These are phyloP conservation scores for Claviceps cyperi DNA, from an alignment of 2,329 filamentous ascomycete species.

Conservation along the genomic window DNA sequence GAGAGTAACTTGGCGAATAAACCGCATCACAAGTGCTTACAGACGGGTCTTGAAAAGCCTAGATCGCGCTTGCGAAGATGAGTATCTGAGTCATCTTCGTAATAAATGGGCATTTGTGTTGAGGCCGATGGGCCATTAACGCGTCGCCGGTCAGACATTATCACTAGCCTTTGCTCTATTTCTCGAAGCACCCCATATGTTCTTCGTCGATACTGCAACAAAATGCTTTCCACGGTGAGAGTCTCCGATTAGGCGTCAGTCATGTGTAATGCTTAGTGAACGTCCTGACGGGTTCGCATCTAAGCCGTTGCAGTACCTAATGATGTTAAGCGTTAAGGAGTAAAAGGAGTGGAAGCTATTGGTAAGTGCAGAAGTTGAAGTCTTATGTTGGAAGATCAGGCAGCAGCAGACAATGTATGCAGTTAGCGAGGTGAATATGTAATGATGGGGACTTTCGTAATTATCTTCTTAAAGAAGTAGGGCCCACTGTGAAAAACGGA, in stretches of 20 bases:
- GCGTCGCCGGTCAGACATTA: conserved; percentile 72
- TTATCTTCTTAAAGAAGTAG: background rate
- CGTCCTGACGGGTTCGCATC: background rate
- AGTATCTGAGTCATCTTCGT: conserved; percentile 31
- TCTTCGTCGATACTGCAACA: background rate
- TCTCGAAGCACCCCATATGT: background rate
- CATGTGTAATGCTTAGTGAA: background rate
- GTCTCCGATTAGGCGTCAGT: background rate
- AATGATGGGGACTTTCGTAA: background rate
- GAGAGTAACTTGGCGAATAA: background rate
- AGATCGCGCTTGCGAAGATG: conserved; percentile 37
- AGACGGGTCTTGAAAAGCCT: conserved; percentile 54
- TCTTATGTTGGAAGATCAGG: background rate
- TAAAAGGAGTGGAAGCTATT: background rate
- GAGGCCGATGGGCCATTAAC: conserved; percentile 75
- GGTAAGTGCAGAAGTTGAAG: background rate
- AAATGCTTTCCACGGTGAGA: background rate
- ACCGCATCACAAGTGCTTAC: conserved; percentile 9
- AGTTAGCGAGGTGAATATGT: conserved; percentile 2
- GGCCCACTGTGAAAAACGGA: background rate
- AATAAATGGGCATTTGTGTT: conserved; percentile 62
- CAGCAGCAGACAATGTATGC: background rate
- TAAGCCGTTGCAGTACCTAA: background rate
- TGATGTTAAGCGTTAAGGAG: background rate
- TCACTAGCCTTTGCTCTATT: background rate